Evolutionary conservation across 2,329 filamentous ascomycete species (phyloP).

Genomic region (Colletotrichum tofieldiae): DNA sequence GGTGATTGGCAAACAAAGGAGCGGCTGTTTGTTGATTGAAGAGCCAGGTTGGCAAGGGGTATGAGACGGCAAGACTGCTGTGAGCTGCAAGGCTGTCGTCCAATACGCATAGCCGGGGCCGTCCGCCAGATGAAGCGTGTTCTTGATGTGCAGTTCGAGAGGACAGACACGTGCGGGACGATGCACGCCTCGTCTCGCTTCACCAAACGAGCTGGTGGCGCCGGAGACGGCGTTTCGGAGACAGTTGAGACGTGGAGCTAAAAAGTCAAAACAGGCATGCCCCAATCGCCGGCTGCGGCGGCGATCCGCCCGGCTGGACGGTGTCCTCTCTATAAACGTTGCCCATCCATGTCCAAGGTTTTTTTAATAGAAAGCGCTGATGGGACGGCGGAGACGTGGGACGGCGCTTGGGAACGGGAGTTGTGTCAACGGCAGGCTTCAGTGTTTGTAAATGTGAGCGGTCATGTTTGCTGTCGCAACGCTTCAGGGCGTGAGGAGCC

Average conservation of each 20-base stretch:
- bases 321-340: background rate
- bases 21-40: background rate
- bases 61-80: background rate
- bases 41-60: background rate
- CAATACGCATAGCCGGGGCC: background rate
- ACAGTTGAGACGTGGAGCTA: slow-evolving; percentile 15
- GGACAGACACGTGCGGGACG: background rate
- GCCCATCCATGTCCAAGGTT: background rate
- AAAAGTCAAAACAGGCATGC: slow-evolving; percentile 18
- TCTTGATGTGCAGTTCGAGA: background rate
- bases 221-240: slow-evolving; percentile 6
- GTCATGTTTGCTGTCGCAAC: background rate
- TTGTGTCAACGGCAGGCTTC: background rate
- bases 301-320: background rate
- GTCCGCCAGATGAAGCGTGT: background rate
- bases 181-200: background rate
- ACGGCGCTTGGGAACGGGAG: background rate
- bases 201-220: background rate
- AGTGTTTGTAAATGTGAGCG: background rate
- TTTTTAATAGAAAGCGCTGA: background rate
- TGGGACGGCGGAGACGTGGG: background rate
- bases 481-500: background rate
- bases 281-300: background rate
- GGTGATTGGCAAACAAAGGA: background rate
- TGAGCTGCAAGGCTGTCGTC: background rate